phyloP scores from a whole-genome alignment of 2,329 filamentous ascomycete genomes.

The Penicillium sp. region DNA sequence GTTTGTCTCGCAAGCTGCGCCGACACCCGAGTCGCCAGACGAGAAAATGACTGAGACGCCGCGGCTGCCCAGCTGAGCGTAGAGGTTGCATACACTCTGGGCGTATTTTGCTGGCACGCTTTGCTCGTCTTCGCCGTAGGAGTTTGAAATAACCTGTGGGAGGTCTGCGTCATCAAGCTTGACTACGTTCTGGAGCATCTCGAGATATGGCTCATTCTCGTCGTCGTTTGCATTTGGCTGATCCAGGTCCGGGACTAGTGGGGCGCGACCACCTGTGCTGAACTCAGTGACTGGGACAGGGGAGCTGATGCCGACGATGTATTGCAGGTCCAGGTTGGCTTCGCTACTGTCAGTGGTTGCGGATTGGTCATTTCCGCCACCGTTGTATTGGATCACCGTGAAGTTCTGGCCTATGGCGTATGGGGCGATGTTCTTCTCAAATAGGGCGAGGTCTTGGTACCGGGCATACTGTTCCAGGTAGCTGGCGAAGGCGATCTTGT shows the following conservation, averaged over 20 bases:
- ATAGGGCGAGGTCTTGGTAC: conserved; percentile 47
- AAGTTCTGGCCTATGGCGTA: conserved; percentile 47
- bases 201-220: conserved; percentile 49
- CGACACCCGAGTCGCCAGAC: conserved; percentile 52
- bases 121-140: conserved; percentile 45
- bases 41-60: conserved; percentile 52
- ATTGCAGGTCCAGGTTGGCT: conserved; percentile 54
- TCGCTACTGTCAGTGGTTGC: conserved; percentile 45
- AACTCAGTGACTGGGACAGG: conserved; percentile 49
- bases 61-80: conserved; percentile 52
- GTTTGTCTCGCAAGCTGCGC: conserved; percentile 33
- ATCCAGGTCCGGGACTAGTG: conserved; percentile 50
- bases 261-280: conserved; percentile 49
- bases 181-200: conserved; percentile 35
- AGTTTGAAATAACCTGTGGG: conserved; percentile 42
- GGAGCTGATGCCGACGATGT: conserved; percentile 47
- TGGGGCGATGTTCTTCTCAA: conserved; percentile 41
- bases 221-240: conserved; percentile 44
- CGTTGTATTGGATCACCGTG: conserved; percentile 44
- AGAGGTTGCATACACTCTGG: conserved; percentile 43
- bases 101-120: conserved; percentile 40
- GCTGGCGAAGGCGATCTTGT: conserved; percentile 47
- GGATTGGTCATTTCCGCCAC: conserved; percentile 39
- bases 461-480: conserved; percentile 53
- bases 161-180: conserved; percentile 30